A percentile compares a stretch with the other conserved stretches of the same genome.
Evolutionary conservation across 768 basidiomycete genomes (phyloP).

Genomic region (Jaapia argillacea): DNA sequence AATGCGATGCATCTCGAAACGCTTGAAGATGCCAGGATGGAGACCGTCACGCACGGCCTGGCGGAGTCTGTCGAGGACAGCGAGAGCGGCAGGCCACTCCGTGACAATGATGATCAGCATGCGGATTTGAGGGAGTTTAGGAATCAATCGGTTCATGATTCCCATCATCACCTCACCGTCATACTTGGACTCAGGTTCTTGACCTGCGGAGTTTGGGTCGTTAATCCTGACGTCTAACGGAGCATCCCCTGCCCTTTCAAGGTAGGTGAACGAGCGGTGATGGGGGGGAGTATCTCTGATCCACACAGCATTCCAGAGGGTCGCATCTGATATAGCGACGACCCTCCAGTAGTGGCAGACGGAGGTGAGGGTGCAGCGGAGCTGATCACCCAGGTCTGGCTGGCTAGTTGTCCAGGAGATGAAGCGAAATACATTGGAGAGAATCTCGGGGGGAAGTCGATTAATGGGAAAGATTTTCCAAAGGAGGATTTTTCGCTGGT

Average conservation of each 20-base stretch:
- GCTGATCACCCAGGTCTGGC: slow-evolving; percentile 19
- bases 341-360: slow-evolving; percentile 48
- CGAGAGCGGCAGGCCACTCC: slow-evolving; percentile 42
- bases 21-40: slow-evolving; percentile 29
- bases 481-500: slow-evolving; percentile 15
- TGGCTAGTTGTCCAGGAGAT: slow-evolving; percentile 41
- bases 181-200: slow-evolving; percentile 20
- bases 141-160: slow-evolving; percentile 41
- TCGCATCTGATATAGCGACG: slow-evolving; percentile 35
- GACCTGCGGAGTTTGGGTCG: slow-evolving; percentile 22
- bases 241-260: slow-evolving; percentile 44
- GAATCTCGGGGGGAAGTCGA: slow-evolving; percentile 56
- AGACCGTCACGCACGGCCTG: slow-evolving; percentile 1
- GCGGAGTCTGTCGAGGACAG: slow-evolving; percentile 38
- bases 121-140: slow-evolving; percentile 46
- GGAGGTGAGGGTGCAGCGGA: slow-evolving; percentile 44
- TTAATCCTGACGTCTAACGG: slow-evolving; percentile 55
- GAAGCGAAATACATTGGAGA: slow-evolving; percentile 52
- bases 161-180: slow-evolving; percentile 31
- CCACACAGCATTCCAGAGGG: slow-evolving; percentile 58
- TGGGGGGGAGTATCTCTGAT: slow-evolving; percentile 44
- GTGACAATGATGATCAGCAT: slow-evolving; percentile 49
- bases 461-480: slow-evolving; percentile 45
- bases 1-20: slow-evolving; percentile 55
- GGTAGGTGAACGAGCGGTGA: slow-evolving; percentile 42